These are phyloP conservation scores for Sungouiozyma intestinalis DNA, from an alignment of 805 yeast species.

Conservation along the genomic window DNA sequence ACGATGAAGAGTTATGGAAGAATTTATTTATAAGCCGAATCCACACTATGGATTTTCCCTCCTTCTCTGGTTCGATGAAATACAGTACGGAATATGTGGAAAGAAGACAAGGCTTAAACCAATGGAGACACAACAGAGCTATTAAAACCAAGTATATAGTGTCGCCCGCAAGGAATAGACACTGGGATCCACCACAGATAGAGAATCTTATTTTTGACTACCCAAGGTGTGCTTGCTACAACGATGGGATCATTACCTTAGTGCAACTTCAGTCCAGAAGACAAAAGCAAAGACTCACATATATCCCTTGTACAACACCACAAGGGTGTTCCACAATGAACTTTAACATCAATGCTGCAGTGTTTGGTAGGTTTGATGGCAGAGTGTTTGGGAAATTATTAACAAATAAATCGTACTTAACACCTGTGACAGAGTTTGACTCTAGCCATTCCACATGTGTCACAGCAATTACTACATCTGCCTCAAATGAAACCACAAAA, in stretches of 20 bases:
- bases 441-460: slow-evolving; percentile 21
- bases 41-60: slow-evolving; percentile 28
- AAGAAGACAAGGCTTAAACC: slow-evolving; percentile 21
- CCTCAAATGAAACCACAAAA: slow-evolving; percentile 13
- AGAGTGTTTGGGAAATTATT: slow-evolving; percentile 27
- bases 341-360: slow-evolving; percentile 26
- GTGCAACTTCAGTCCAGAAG: slow-evolving; percentile 22
- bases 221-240: slow-evolving; percentile 28
- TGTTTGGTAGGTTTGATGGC: slow-evolving; percentile 30
- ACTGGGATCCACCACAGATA: slow-evolving; percentile 9
- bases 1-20: slow-evolving; percentile 36
- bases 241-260: slow-evolving; percentile 28
- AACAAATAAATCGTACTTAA: slow-evolving; percentile 25
- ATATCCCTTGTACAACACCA: slow-evolving; percentile 30
- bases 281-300: slow-evolving; percentile 22
- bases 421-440: slow-evolving; percentile 26
- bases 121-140: slow-evolving; percentile 29
- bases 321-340: slow-evolving; percentile 30
- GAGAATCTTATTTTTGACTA: slow-evolving; percentile 26
- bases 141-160: slow-evolving; percentile 26
- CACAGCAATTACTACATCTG: slow-evolving; percentile 23
- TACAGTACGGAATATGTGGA: slow-evolving; percentile 29
- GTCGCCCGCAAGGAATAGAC: slow-evolving; percentile 11
- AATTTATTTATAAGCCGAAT: slow-evolving; percentile 26
- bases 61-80: slow-evolving; percentile 26